A percentile compares a stretch with the other conserved stretches of the same genome.
Evolutionary conservation across 73 alveolate genomes (phyloP).

Genomic region (Tetrahymena thermophila): DNA sequence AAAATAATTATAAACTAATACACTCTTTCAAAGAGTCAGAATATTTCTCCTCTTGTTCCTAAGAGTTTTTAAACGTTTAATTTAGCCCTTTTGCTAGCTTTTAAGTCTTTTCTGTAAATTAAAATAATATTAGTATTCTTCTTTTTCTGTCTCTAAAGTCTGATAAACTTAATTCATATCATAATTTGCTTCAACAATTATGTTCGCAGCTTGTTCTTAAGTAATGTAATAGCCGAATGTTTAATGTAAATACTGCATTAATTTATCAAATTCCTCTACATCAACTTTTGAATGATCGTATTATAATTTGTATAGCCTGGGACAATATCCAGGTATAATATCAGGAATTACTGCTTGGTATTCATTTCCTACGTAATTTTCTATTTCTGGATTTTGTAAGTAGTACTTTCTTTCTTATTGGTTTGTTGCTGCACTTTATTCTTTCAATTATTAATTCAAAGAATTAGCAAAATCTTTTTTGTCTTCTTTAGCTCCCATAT

Average conservation of each 20-base stretch:
- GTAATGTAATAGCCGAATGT: not conserved
- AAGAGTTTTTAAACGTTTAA: not conserved
- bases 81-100: not conserved
- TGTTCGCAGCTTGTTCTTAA: not conserved
- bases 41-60: not conserved
- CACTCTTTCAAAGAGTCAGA: not conserved
- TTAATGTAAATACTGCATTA: not conserved
- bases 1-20: not conserved
- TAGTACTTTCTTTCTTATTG: not conserved
- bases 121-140: not conserved
- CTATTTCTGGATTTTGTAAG: not conserved
- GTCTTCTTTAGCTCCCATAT: not conserved
- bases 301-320: not conserved
- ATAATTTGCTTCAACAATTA: not conserved
- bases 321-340: not conserved
- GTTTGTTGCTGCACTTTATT: not conserved
- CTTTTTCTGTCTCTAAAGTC: not conserved
- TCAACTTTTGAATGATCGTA: not conserved
- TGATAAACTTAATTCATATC: not conserved
- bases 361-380: not conserved
- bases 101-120: not conserved
- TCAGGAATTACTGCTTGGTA: not conserved
- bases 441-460: not conserved
- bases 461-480: not conserved
- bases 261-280: not conserved